Percentiles rank a stretch among this genome's conserved stretches.
Evolutionary conservation across 2,329 filamentous ascomycete genomes (phyloP).

Genomic region (Exophiala sideris): DNA sequence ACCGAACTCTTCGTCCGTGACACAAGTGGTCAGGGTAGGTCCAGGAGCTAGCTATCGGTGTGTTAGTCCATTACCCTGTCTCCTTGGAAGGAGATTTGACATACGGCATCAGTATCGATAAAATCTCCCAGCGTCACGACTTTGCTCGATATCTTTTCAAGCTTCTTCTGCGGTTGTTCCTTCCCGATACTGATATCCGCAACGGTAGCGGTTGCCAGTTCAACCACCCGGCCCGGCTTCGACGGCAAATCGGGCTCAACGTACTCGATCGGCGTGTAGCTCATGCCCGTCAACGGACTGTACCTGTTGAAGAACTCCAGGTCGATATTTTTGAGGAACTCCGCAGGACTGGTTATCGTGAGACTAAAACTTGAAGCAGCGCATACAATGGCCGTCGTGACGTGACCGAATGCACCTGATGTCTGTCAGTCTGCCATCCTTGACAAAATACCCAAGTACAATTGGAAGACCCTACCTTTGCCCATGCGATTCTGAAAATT

Average conservation of each 20-base stretch:
- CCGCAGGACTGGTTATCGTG: slow-evolving; percentile 40
- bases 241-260: slow-evolving; percentile 15
- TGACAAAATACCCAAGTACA: not conserved
- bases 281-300: slow-evolving; percentile 4
- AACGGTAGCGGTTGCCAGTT: too few species aligned
- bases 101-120: slow-evolving; percentile 44
- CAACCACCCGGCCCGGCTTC: not conserved
- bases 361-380: slow-evolving; percentile 48
- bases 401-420: slow-evolving; percentile 43
- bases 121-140: slow-evolving; percentile 44
- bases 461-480: slow-evolving; percentile 30
- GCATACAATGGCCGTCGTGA: slow-evolving; percentile 47
- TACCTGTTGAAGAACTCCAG: slow-evolving; percentile 24
- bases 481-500: slow-evolving; percentile 50
- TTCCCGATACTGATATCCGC: not conserved
- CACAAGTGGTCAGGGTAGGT: slow-evolving; percentile 62
- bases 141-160: slow-evolving; percentile 28
- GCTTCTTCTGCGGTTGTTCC: not conserved
- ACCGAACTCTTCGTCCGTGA: slow-evolving; percentile 35
- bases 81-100: not conserved
- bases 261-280: slow-evolving; percentile 11
- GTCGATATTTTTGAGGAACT: slow-evolving; percentile 33
- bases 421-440: not conserved
- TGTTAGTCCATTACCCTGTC: not conserved
- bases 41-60: slow-evolving; percentile 34